Percentiles rank a stretch among this genome's conserved stretches.
Evolutionary conservation across 1,139 yeast genomes (phyloP).

Genomic region (Blastobotrys buckinghamii): DNA sequence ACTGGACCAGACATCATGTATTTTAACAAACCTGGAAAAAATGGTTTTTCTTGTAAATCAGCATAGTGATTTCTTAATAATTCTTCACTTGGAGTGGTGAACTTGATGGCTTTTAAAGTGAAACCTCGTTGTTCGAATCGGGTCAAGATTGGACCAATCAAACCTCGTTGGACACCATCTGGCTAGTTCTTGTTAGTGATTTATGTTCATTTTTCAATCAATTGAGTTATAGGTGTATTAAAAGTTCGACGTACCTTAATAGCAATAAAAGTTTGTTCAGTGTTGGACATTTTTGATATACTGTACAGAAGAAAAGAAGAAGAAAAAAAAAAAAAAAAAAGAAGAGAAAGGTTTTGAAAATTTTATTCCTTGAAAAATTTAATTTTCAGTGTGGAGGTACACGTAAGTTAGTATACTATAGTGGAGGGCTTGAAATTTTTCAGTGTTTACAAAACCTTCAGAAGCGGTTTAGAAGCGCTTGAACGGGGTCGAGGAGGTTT

Average conservation of each 20-base stretch:
- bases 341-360: neutral
- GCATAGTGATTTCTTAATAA: conserved; percentile 91
- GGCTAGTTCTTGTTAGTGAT: conserved; percentile 43
- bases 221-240: neutral
- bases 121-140: conserved; percentile 97
- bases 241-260: conserved; percentile 49
- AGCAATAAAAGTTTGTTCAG: conserved; percentile 97
- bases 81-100: conserved; percentile 79
- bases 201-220: too few species aligned
- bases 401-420: too few species aligned
- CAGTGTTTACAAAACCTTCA: too few species aligned
- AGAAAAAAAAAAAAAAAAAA: conserved; percentile 4
- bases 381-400: too few species aligned
- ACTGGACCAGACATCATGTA: conserved; percentile 99
- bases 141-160: conserved; percentile 79
- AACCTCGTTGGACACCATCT: conserved; percentile 99
- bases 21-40: conserved; percentile 87
- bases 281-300: conserved; percentile 39
- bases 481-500: too few species aligned
- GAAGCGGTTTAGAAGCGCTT: too few species aligned
- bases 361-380: neutral
- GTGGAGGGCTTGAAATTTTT: too few species aligned
- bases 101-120: conserved; percentile 95
- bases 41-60: conserved; percentile 93
- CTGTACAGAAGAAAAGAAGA: conserved; percentile 1